Conservation (phyloP, 768 basidiomycete genomes). For the Cubamyces lactineus region DNA sequence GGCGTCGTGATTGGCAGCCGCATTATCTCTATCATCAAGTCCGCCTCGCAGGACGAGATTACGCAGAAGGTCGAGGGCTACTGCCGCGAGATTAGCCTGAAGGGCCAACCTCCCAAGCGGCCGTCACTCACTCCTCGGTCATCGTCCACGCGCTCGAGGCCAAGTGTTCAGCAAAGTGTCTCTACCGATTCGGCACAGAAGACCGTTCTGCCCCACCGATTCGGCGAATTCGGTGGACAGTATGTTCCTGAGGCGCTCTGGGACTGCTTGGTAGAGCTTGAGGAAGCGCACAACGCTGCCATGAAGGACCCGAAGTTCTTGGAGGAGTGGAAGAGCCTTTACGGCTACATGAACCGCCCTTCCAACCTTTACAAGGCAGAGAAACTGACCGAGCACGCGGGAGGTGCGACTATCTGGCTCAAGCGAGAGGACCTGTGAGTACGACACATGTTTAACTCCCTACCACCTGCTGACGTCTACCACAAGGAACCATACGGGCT, state of each 20-base stretch:
- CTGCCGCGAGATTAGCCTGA: constrained; percentile 69
- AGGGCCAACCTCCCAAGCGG: constrained; percentile 36
- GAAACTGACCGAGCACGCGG: constrained; percentile 84
- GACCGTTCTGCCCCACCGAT: constrained; percentile 72
- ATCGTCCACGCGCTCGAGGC: constrained; percentile 35
- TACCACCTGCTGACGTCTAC: constrained; percentile 3
- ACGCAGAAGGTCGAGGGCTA: constrained; percentile 65
- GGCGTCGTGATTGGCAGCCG: constrained; percentile 94
- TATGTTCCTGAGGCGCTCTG: constrained; percentile 97
- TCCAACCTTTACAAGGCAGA: constrained; percentile 91
- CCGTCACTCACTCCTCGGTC: constrained; percentile 18
- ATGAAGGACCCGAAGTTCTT: constrained; percentile 88
- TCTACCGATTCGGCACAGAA: constrained; percentile 35
- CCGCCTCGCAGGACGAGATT: constrained; percentile 51
- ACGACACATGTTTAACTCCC: constrained; percentile 2
- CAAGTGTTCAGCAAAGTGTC: constrained; percentile 37
- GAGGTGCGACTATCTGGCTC: constrained; percentile 96
- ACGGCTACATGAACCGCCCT: constrained; percentile 94
- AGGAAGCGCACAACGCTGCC: constrained; percentile 88
- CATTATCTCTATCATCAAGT: constrained; percentile 80
- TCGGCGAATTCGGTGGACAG: constrained; percentile 96
- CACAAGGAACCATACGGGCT: constrained; percentile 94
- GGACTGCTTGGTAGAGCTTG: constrained; percentile 88
- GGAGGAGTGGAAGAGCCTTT: constrained; percentile 88
- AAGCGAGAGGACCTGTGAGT: constrained; percentile 91